A percentile compares a stretch with the other conserved stretches of the same genome.
Evolutionary conservation across 192 early-diverging fungal genomes (phyloP).

Genomic region (Phycomyces blakesleeanus): DNA sequence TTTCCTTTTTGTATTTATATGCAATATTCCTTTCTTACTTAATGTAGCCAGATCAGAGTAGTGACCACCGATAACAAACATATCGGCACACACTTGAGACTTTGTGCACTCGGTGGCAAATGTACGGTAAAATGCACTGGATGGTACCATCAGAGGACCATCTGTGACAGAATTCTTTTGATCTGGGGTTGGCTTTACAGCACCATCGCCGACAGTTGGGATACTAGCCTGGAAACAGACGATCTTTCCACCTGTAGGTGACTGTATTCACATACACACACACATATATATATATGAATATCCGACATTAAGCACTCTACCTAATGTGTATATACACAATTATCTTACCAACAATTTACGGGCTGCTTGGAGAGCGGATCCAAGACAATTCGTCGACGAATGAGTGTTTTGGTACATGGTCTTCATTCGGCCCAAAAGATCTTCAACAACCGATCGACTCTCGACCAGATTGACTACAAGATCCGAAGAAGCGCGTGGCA

Average conservation of each 20-base stretch:
- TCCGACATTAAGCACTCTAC: background rate
- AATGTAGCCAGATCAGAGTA: constrained; percentile 87
- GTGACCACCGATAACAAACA: constrained; percentile 83
- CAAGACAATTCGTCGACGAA: constrained; percentile 71
- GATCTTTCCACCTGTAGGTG: constrained; percentile 80
- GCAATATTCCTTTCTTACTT: constrained; percentile 36
- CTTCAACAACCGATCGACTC: constrained; percentile 66
- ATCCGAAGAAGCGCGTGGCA: constrained; percentile 50
- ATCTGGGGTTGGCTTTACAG: constrained; percentile 73
- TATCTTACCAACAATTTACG: constrained; percentile 63
- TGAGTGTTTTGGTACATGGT: constrained; percentile 78
- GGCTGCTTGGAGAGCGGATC: constrained; percentile 81
- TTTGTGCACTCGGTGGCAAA: constrained; percentile 79
- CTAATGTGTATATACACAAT: background rate
- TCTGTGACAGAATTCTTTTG: constrained; percentile 89
- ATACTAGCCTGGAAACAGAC: constrained; percentile 82
- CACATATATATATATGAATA: no score
- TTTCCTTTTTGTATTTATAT: background rate
- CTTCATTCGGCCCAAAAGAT: constrained; percentile 78
- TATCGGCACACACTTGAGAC: constrained; percentile 77
- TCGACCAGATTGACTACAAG: constrained; percentile 20
- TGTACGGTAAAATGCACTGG: constrained; percentile 83
- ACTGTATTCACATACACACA: constrained; percentile 42
- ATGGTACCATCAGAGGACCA: constrained; percentile 76
- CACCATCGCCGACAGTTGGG: constrained; percentile 83